A percentile compares a stretch with the other conserved stretches of the same genome.
phyloP scores from a whole-genome alignment of 208 protist genomes.

The Porcisia hertigi region DNA sequence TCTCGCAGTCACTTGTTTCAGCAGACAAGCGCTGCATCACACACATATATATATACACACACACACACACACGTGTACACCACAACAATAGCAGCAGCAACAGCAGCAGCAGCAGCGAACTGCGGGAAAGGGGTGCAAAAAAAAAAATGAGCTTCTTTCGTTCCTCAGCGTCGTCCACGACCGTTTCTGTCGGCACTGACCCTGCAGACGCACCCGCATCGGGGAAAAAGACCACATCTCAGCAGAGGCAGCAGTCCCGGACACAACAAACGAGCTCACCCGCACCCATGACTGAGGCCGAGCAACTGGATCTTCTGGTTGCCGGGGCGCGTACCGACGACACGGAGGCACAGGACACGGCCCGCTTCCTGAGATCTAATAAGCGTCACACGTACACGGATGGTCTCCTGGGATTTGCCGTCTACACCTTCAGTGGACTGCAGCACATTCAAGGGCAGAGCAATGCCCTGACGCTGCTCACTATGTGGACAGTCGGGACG shows the following conservation, averaged over 20 bases:
- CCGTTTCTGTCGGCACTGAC: constrained; percentile 1
- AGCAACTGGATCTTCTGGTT: constrained; percentile 53
- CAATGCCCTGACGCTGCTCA: constrained; percentile 66
- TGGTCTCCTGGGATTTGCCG: constrained; percentile 41
- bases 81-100: not conserved
- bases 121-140: not conserved
- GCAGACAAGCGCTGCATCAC: too few relatives aligned
- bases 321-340: constrained; percentile 45
- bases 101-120: not conserved
- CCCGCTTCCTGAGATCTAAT: constrained; percentile 53
- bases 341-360: constrained; percentile 24
- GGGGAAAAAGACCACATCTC: not conserved
- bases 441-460: constrained; percentile 77
- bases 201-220: not conserved
- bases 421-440: constrained; percentile 70
- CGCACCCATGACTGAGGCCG: constrained; percentile 19
- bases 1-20: not conserved
- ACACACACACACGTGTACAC: not conserved
- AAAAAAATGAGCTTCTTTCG: constrained; percentile 11
- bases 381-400: constrained; percentile 60
- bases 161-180: not conserved
- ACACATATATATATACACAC: not conserved
- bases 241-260: constrained; percentile 2
- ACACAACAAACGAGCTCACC: not conserved
- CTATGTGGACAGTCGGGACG: constrained; percentile 77